Percentiles rank a stretch among this genome's conserved stretches.
Evolutionary conservation across 129 eudicot genomes (phyloP).

Genomic region (Flaveria brownii): DNA sequence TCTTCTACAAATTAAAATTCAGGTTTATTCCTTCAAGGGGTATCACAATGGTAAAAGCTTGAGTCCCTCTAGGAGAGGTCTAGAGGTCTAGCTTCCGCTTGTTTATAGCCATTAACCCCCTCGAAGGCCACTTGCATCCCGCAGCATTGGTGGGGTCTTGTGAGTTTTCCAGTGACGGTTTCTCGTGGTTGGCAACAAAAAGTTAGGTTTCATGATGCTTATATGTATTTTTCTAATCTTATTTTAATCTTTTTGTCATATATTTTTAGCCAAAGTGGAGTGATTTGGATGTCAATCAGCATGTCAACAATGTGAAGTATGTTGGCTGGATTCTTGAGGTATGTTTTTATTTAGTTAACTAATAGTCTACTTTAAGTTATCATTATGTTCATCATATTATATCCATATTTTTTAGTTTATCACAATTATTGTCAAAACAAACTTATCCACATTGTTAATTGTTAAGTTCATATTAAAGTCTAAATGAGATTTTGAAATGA

Average conservation of each 20-base stretch:
- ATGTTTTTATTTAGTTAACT: not conserved
- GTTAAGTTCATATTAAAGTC: not conserved
- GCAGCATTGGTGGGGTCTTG: too few relatives aligned
- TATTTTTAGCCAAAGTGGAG: constrained; percentile 82
- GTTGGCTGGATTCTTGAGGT: constrained; percentile 99
- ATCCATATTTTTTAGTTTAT: not conserved
- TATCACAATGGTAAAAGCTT: not conserved
- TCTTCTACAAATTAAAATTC: not conserved
- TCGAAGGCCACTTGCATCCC: too few relatives aligned
- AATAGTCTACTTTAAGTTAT: not conserved
- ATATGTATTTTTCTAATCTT: not conserved
- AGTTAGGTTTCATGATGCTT: not conserved
- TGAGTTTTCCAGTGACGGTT: too few relatives aligned
- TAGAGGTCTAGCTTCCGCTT: too few relatives aligned
- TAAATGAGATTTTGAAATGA: not conserved
- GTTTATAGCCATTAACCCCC: too few relatives aligned
- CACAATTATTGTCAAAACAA: not conserved
- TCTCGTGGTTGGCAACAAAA: not conserved
- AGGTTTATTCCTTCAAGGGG: not conserved
- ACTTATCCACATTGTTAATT: not conserved
- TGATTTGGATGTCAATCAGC: constrained; percentile 95
- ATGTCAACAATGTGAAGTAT: constrained; percentile 96
- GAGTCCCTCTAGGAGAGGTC: not conserved
- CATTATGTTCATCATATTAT: not conserved
- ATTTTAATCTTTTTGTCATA: not conserved